Evolutionary conservation across 1,139 yeast genomes (phyloP).

Genomic region (Candida neerlandica): DNA sequence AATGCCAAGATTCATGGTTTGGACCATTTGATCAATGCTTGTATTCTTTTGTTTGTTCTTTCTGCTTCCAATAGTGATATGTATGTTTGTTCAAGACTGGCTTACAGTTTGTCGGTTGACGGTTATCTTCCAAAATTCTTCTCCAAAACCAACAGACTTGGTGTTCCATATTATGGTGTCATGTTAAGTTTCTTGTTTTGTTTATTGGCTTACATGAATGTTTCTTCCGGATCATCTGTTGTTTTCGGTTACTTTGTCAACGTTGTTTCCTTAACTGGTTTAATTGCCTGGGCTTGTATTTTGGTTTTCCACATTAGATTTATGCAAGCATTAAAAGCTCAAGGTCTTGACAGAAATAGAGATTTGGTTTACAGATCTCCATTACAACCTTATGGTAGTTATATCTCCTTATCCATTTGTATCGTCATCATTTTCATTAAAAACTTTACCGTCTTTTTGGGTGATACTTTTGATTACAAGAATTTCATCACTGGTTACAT

Average conservation of each 20-base stretch:
- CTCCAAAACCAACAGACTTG: conserved; percentile 38
- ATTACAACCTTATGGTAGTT: conserved; percentile 67
- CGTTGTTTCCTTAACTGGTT: conserved; percentile 72
- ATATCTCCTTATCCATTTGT: conserved; percentile 57
- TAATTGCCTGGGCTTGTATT: conserved; percentile 70
- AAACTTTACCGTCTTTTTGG: conserved; percentile 73
- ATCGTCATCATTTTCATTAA: conserved; percentile 62
- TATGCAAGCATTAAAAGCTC: conserved; percentile 66
- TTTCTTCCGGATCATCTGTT: conserved; percentile 50
- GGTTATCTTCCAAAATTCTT: conserved; percentile 58
- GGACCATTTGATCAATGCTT: conserved; percentile 49
- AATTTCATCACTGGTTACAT: conserved; percentile 76
- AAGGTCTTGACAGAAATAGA: conserved; percentile 43
- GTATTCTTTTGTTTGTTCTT: conserved; percentile 47
- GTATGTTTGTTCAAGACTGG: conserved; percentile 50
- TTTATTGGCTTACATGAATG: conserved; percentile 65
- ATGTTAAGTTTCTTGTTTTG: conserved; percentile 48
- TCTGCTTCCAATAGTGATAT: conserved; percentile 53
- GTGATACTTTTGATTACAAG: conserved; percentile 48
- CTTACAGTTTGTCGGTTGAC: conserved; percentile 47
- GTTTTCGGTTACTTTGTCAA: conserved; percentile 70
- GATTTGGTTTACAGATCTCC: conserved; percentile 64
- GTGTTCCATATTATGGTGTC: conserved; percentile 44
- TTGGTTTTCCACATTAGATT: conserved; percentile 64
- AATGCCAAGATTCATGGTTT: conserved; percentile 45